A percentile compares a stretch with the other conserved stretches of the same genome.
These are phyloP conservation scores for Albizia julibrissin DNA, from an alignment of 306 rosid genomes.

Conservation along the genomic window DNA sequence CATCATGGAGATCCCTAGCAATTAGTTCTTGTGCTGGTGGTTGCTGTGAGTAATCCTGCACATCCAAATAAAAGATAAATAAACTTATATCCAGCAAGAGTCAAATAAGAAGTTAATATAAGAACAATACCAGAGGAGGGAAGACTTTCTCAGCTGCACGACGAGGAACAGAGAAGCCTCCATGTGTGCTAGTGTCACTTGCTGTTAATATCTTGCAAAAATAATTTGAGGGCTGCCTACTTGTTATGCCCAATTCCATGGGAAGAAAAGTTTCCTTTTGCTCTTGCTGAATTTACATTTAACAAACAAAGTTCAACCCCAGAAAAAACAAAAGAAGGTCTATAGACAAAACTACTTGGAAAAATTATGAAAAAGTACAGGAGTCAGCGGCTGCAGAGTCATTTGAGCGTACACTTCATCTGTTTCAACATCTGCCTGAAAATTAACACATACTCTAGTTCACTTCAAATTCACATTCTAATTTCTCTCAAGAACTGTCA, in stretches of 20 bases:
- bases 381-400: constrained; percentile 80
- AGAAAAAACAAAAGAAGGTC: not conserved
- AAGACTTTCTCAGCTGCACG: constrained; percentile 96
- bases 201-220: constrained; percentile 93
- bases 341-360: not conserved
- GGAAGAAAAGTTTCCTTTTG: constrained; percentile 87
- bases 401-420: constrained; percentile 95
- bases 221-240: constrained; percentile 85
- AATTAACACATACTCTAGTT: constrained; percentile 33
- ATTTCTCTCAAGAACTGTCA: not conserved
- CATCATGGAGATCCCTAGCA: constrained; percentile 88
- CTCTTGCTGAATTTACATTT: constrained; percentile 58
- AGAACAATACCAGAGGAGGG: constrained; percentile 66
- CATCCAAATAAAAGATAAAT: constrained; percentile 33
- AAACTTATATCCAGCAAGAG: constrained; percentile 30
- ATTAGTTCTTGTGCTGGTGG: constrained; percentile 90
- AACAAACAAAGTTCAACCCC: constrained; percentile 16
- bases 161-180: constrained; percentile 94
- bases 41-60: constrained; percentile 78
- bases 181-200: constrained; percentile 89
- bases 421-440: constrained; percentile 92
- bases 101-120: constrained; percentile 21
- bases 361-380: constrained; percentile 39
- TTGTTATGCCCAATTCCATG: constrained; percentile 80
- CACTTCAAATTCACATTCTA: not conserved